Evolutionary conservation across 805 yeast genomes (phyloP), one percentile per base, ranked within the genome.

Genomic region (Candida glaebosa): DNA sequence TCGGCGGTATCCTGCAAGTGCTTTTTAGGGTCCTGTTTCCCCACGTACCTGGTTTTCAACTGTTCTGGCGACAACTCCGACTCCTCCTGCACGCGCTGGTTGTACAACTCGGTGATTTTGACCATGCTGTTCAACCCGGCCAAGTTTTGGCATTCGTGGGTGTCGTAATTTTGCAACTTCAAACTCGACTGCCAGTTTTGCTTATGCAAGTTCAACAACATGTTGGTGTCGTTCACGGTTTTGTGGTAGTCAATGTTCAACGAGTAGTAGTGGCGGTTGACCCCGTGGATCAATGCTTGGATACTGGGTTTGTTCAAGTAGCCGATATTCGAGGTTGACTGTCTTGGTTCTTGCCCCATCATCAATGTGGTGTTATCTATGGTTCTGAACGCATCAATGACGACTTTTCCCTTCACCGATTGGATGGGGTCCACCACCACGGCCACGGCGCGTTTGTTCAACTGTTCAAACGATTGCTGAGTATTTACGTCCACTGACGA

Each of bases 351-450:
- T 63, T 87, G 96, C 44, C 96, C 96, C 77, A 88, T 79, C 93
- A 93, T 87, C 56, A 90, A 66, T 9, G 89, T 76, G 32, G 89
- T 79, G 3, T 96, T 81, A 51, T 88, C 87, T 56, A 93, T 93
- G 49, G 95, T 76, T 70, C 99, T 79, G 69, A 93, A 93, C 2
- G 99, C 99, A 67, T 93, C 99, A 56, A 93, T 93, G 37, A 93
- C 99, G 36, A 93, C 99, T 62, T 93, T 93, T 49, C 99, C 99
- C 65, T 91, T 90, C 38, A 93, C 99, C 10, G 96, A 88, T 67
- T 93, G 99, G 58, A 93, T 93, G 36, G 99, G 99, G 64, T 93
- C 99, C 46, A 93, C 84, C 31, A 93, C 99, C 24, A 93, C 99
- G 1, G 99, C 99, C 30, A 93, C 99, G 0, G 99, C 96, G 53